Evolutionary conservation across 306 rosid species (phyloP).

Genomic region (Cucurbita maxima): DNA sequence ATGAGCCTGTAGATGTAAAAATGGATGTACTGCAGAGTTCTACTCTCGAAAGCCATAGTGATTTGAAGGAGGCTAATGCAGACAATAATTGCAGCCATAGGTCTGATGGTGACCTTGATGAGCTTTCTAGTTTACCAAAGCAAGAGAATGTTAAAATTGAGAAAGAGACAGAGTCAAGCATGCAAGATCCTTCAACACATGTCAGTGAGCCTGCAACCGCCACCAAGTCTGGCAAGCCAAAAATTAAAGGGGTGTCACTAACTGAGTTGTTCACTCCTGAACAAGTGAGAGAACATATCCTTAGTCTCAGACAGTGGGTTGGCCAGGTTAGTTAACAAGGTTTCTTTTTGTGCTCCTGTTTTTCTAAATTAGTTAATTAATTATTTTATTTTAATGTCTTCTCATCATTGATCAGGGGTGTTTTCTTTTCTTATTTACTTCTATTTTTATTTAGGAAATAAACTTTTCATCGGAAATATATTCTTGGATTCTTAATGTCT

Average conservation of each 20-base stretch:
- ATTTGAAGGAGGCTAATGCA: constrained; percentile 34
- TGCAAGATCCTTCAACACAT: constrained; percentile 41
- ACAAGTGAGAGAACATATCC: constrained; percentile 77
- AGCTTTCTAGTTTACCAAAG: constrained; percentile 36
- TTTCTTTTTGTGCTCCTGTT: background rate
- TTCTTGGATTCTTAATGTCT: background rate
- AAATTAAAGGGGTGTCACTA: constrained; percentile 83
- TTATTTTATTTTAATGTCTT: background rate
- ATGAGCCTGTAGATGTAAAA: constrained; percentile 51
- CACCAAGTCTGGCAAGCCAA: constrained; percentile 94
- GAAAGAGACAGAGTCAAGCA: constrained; percentile 47
- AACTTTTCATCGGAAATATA: background rate
- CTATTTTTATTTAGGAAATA: background rate
- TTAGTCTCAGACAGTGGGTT: constrained; percentile 92
- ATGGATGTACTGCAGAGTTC: constrained; percentile 32
- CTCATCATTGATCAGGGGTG: background rate
- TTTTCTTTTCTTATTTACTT: background rate
- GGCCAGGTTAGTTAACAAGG: constrained; percentile 60
- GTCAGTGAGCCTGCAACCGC: constrained; percentile 41
- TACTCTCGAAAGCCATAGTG: constrained; percentile 25
- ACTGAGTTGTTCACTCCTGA: constrained; percentile 91
- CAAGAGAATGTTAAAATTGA: constrained; percentile 48
- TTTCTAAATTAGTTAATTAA: background rate
- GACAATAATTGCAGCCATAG: constrained; percentile 25
- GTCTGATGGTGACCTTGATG: constrained; percentile 37